These are phyloP conservation scores for Hortaea werneckii DNA, from an alignment of 2,329 filamentous ascomycete genomes.

Conservation along the genomic window DNA sequence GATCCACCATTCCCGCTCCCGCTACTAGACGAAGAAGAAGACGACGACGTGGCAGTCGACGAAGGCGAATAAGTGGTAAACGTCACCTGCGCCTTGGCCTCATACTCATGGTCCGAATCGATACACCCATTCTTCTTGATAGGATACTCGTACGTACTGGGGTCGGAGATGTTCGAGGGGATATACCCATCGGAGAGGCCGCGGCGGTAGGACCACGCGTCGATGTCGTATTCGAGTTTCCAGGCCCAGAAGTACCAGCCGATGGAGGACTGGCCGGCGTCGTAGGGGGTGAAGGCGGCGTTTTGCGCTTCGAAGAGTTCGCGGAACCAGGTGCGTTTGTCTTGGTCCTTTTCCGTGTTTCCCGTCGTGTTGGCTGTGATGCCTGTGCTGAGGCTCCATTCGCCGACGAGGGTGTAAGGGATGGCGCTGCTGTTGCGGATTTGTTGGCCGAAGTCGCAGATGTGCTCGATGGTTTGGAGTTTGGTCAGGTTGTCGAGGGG, in stretches of 20 bases:
- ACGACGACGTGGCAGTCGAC: not conserved
- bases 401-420: conserved; percentile 11
- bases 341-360: conserved; percentile 5
- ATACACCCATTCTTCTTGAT: conserved; percentile 11
- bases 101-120: conserved; percentile 8
- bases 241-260: conserved; percentile 19
- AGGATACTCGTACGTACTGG: conserved; percentile 12
- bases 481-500: conserved; percentile 10
- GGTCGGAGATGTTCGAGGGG: conserved; percentile 11
- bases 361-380: conserved; percentile 7
- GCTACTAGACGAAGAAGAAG: not conserved
- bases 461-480: conserved; percentile 7
- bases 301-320: conserved; percentile 15
- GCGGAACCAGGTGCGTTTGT: conserved; percentile 15
- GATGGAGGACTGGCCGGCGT: conserved; percentile 6
- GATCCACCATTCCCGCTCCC: not conserved
- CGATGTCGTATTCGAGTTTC: conserved; percentile 19
- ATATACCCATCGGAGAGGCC: conserved; percentile 13
- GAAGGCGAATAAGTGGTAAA: not conserved
- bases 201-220: conserved; percentile 16
- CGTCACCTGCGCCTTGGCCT: conserved; percentile 4
- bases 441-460: conserved; percentile 10
- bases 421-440: conserved; percentile 8
- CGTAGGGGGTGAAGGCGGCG: conserved; percentile 11
- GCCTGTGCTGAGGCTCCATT: conserved; percentile 14